These are phyloP conservation scores for Paramyrothecium sp. DNA, from an alignment of 2,329 filamentous ascomycete species.

Conservation along the genomic window DNA sequence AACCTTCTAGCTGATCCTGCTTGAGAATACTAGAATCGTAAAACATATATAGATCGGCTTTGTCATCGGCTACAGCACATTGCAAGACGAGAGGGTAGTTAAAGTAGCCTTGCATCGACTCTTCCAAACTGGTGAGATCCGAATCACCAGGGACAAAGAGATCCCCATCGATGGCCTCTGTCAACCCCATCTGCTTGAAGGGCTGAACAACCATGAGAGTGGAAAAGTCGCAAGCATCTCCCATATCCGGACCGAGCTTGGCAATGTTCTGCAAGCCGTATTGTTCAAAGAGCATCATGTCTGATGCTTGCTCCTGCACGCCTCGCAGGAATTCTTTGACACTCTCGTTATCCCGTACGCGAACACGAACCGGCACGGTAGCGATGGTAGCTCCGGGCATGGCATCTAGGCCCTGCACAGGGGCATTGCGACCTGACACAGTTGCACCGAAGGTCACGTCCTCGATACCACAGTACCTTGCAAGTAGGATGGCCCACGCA, in stretches of 20 bases:
- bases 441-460: slow-evolving; percentile 39
- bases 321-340: slow-evolving; percentile 8
- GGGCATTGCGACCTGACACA: slow-evolving; percentile 33
- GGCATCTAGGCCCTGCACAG: slow-evolving; percentile 15
- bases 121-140: background rate
- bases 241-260: slow-evolving; percentile 6
- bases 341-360: slow-evolving; percentile 25
- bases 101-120: background rate
- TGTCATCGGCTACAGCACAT: slow-evolving; percentile 8
- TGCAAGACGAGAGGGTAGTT: slow-evolving; percentile 3
- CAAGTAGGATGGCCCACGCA: slow-evolving; percentile 21
- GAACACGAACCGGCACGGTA: slow-evolving; percentile 39
- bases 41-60: slow-evolving; percentile 23
- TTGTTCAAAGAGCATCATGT: slow-evolving; percentile 17
- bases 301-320: slow-evolving; percentile 11
- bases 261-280: slow-evolving; percentile 18
- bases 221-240: slow-evolving; percentile 20
- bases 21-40: slow-evolving; percentile 35
- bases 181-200: background rate
- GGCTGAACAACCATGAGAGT: slow-evolving; percentile 27
- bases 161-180: background rate
- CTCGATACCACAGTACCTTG: slow-evolving; percentile 11
- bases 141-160: background rate
- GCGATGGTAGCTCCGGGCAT: slow-evolving; percentile 32
- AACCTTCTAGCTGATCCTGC: background rate